A percentile compares a stretch with the other conserved stretches of the same genome.
These are phyloP conservation scores for Geoglossum glabrum DNA, from an alignment of 495 filamentous ascomycete genomes.

Conservation along the genomic window DNA sequence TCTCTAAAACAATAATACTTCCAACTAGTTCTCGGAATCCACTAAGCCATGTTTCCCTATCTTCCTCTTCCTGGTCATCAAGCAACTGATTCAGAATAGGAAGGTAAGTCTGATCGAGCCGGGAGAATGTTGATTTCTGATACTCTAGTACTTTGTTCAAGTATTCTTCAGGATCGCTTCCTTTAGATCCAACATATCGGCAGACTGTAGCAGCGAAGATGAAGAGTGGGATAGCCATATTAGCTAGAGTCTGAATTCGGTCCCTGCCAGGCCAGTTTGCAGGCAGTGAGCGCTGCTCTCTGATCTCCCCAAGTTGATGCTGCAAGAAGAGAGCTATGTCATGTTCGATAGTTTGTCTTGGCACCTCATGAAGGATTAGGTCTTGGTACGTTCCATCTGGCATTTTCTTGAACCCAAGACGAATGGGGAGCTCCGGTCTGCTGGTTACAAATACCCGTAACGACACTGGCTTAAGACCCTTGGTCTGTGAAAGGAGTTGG, in stretches of 20 bases:
- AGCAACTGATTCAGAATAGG: conserved; percentile 11
- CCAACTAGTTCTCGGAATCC: conserved; percentile 11
- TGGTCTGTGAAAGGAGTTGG: conserved; percentile 4
- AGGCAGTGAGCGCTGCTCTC: too few species aligned
- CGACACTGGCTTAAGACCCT: not conserved
- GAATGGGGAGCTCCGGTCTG: conserved; percentile 6
- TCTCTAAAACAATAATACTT: conserved; percentile 8
- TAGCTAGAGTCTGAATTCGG: too few species aligned
- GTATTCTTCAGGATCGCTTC: conserved; percentile 4
- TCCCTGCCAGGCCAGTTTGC: too few species aligned
- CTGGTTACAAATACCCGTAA: conserved; percentile 9
- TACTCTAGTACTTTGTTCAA: conserved; percentile 8
- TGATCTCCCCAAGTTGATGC: too few species aligned
- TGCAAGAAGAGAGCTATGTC: too few species aligned
- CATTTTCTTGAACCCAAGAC: not conserved
- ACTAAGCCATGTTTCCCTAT: conserved; percentile 1
- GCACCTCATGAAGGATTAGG: too few species aligned
- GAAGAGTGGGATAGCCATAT: too few species aligned
- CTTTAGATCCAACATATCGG: too few species aligned
- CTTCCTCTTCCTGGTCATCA: conserved; percentile 7
- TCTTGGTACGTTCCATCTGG: not conserved
- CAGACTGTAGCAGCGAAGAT: too few species aligned
- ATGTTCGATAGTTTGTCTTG: too few species aligned
- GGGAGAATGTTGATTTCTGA: conserved; percentile 3
- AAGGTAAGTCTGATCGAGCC: too few species aligned